A percentile compares a stretch with the other conserved stretches of the same genome.
Conservation (phyloP, 257 asterid species). For the Solanum sitiens region DNA sequence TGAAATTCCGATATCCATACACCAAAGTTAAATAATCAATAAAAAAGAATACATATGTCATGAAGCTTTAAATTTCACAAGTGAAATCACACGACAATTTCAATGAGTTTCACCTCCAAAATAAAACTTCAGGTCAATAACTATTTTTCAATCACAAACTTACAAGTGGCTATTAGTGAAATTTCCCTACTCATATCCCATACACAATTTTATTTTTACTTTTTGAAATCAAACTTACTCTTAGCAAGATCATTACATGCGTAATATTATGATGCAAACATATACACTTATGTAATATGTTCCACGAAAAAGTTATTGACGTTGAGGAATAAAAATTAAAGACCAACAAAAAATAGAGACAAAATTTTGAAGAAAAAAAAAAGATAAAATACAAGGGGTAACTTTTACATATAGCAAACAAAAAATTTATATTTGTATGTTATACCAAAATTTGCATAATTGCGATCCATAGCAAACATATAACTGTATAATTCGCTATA, state of each 20-base stretch:
- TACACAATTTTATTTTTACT: not conserved
- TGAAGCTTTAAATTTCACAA: not conserved
- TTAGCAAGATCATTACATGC: not conserved
- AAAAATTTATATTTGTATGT: no score
- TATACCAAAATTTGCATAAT: no score
- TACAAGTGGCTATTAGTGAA: not conserved
- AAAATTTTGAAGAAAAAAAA: no score
- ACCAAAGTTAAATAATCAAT: no score
- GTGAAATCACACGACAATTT: not conserved
- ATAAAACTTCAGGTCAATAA: not conserved
- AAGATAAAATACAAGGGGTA: no score
- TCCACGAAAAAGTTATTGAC: not conserved
- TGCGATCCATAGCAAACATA: no score
- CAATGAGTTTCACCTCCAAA: not conserved
- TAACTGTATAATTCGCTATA: no score
- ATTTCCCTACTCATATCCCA: not conserved
- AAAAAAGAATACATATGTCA: not conserved
- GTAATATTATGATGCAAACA: not conserved
- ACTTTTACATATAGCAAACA: no score
- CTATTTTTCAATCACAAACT: not conserved
- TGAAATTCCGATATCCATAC: not conserved
- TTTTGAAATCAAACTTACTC: not conserved
- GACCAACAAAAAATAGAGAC: no score
- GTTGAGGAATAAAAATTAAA: no score
- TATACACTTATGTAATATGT: not conserved